Evolutionary conservation across 1,284 basidiomycete genomes (phyloP).

Genomic region (Anthracocystis panici-leucophaei): DNA sequence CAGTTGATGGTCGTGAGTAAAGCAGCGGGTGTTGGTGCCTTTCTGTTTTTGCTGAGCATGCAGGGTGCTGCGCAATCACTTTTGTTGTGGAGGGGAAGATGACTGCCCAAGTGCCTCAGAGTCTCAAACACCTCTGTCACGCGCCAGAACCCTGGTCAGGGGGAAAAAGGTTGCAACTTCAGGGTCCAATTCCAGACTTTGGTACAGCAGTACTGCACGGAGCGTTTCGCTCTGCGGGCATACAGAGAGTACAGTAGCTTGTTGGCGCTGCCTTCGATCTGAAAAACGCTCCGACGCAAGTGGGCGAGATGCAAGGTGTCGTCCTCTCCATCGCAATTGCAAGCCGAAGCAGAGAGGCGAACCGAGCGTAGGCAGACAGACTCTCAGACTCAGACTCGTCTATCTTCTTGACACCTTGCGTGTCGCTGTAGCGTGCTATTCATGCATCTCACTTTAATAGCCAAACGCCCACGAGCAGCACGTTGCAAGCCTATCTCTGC

Average conservation of each 20-base stretch:
- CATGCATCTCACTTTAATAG: too few species aligned
- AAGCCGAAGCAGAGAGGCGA: too few species aligned
- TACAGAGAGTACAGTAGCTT: neutral
- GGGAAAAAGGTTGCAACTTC: neutral
- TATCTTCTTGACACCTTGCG: too few species aligned
- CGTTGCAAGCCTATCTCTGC: too few species aligned
- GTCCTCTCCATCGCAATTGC: too few species aligned
- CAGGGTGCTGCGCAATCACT: slow-evolving; percentile 1
- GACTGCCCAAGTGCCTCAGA: neutral
- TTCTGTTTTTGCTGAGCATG: neutral
- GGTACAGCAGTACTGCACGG: neutral
- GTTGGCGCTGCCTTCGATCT: neutral
- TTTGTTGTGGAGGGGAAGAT: neutral
- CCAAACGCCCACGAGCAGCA: too few species aligned
- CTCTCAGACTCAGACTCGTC: too few species aligned
- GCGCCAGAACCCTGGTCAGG: neutral
- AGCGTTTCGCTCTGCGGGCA: neutral
- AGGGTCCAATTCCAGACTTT: slow-evolving; percentile 4
- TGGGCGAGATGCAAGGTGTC: neutral
- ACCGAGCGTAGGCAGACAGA: too few species aligned
- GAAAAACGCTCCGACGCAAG: neutral
- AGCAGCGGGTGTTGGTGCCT: neutral
- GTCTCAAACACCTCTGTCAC: neutral
- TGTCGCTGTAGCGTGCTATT: too few species aligned
- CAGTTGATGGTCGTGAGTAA: neutral